Conservation (phyloP, 2,329 filamentous ascomycete genomes). For the Penicillium sp. region DNA sequence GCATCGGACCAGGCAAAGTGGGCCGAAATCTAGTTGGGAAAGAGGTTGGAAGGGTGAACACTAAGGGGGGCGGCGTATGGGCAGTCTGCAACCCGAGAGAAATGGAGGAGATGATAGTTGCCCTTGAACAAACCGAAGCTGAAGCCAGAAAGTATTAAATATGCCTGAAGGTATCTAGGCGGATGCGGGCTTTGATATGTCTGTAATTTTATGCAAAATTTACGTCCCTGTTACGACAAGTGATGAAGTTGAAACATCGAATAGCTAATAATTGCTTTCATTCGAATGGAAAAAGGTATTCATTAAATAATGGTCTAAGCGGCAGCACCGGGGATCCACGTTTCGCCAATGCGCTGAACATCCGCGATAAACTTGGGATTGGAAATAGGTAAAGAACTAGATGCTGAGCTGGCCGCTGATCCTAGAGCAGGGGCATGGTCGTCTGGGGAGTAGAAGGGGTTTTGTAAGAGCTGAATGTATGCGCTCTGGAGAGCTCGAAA, state of each 20-base stretch:
- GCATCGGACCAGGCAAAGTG: slow-evolving; percentile 91
- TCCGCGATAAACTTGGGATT: slow-evolving; percentile 81
- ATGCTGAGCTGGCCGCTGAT: slow-evolving; percentile 44
- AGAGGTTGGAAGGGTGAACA: slow-evolving; percentile 80
- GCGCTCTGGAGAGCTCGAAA: slow-evolving; percentile 93
- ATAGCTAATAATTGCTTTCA: too few relatives aligned
- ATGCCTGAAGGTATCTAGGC: neutral
- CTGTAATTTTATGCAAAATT: slow-evolving; percentile 44
- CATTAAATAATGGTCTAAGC: slow-evolving; percentile 57
- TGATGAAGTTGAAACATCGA: too few relatives aligned
- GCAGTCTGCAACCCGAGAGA: slow-evolving; percentile 81
- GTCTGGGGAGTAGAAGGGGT: slow-evolving; percentile 93
- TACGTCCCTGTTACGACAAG: slow-evolving; percentile 29
- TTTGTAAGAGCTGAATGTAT: slow-evolving; percentile 85
- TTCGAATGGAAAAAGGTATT: neutral
- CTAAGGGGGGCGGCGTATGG: slow-evolving; percentile 92
- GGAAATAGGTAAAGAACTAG: slow-evolving; percentile 69
- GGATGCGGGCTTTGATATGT: slow-evolving; percentile 32
- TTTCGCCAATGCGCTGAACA: slow-evolving; percentile 81
- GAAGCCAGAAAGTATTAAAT: slow-evolving; percentile 10
- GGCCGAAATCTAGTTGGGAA: slow-evolving; percentile 92
- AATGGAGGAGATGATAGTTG: slow-evolving; percentile 69
- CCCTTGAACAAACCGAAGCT: slow-evolving; percentile 66
- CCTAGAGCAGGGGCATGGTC: slow-evolving; percentile 69
- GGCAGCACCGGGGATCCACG: slow-evolving; percentile 74